Conservation (phyloP, 768 basidiomycete species). For the Russula sp. region DNA sequence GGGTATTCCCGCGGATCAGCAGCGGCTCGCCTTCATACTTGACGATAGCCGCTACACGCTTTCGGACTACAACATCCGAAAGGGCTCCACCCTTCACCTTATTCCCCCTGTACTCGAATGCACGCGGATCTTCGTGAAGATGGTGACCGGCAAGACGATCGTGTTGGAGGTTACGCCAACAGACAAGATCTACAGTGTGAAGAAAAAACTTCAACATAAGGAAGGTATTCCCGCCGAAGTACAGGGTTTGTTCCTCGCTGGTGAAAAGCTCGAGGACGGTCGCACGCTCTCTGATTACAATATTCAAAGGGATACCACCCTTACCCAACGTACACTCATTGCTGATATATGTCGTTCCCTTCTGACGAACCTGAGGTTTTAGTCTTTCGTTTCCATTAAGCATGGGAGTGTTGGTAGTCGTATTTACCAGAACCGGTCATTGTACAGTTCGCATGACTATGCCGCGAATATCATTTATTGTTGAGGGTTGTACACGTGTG, state of each 20-base stretch:
- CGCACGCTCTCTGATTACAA: constrained; percentile 22
- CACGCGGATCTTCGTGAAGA: constrained; percentile 21
- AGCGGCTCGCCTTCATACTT: constrained; percentile 31
- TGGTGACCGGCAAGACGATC: constrained; percentile 14
- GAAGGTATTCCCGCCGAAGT: constrained; percentile 20
- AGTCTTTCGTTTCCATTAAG: constrained; percentile 47
- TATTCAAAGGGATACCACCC: constrained; percentile 20
- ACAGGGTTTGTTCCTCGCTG: constrained; percentile 18
- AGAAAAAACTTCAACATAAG: constrained; percentile 22
- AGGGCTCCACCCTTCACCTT: constrained; percentile 29
- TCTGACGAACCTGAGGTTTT: background rate
- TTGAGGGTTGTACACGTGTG: no score
- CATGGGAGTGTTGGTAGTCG: constrained; percentile 14
- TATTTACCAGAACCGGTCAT: background rate
- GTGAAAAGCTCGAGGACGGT: constrained; percentile 20
- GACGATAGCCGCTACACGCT: constrained; percentile 30
- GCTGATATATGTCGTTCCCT: background rate
- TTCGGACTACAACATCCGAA: constrained; percentile 32
- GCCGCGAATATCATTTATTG: constrained; percentile 9
- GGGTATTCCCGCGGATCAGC: constrained; percentile 31
- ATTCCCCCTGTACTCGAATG: constrained; percentile 20
- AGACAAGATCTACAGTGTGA: constrained; percentile 20
- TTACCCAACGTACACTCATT: no score
- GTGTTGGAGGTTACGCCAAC: constrained; percentile 20
- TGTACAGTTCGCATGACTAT: background rate